Percentiles rank a stretch among this genome's conserved stretches.
Evolutionary conservation across 768 basidiomycete species (phyloP).

Genomic region (Serendipita vermifera): DNA sequence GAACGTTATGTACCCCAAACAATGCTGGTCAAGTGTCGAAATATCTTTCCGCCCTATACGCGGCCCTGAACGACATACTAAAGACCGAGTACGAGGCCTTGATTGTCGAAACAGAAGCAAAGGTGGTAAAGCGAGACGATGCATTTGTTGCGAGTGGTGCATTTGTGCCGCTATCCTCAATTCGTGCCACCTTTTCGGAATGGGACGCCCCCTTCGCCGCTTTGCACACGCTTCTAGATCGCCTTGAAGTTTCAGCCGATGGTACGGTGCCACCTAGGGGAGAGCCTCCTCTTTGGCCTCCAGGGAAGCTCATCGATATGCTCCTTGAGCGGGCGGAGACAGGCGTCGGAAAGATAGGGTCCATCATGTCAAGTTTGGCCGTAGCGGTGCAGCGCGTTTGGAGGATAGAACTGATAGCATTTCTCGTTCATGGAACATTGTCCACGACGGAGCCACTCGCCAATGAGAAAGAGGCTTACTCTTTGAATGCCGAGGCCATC

Average conservation of each 20-base stretch:
- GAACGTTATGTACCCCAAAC: constrained; percentile 31
- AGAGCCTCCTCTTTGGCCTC: constrained; percentile 38
- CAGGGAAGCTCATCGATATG: constrained; percentile 72
- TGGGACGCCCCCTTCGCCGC: constrained; percentile 82
- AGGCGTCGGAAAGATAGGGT: constrained; percentile 62
- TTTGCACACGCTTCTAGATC: constrained; percentile 49
- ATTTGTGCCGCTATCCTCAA: constrained; percentile 73
- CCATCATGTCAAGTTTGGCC: constrained; percentile 58
- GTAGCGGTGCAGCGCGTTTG: constrained; percentile 68
- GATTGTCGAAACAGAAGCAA: constrained; percentile 69
- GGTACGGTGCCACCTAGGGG: not conserved
- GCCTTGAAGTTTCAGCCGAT: constrained; percentile 25
- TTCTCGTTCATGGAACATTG: constrained; percentile 67
- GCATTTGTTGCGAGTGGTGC: constrained; percentile 64
- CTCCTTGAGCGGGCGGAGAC: constrained; percentile 58
- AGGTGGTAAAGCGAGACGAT: constrained; percentile 60
- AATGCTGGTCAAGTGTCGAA: constrained; percentile 40
- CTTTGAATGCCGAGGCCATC: constrained; percentile 49
- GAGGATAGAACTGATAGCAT: constrained; percentile 70
- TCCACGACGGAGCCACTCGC: constrained; percentile 50
- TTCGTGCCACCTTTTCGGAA: constrained; percentile 70
- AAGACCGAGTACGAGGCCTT: constrained; percentile 68
- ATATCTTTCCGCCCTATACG: constrained; percentile 67
- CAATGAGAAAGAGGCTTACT: constrained; percentile 36
- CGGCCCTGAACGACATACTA: constrained; percentile 58